Evolutionary conservation across 208 protist species (phyloP).

Genomic region (Trypanosoma vivax): DNA sequence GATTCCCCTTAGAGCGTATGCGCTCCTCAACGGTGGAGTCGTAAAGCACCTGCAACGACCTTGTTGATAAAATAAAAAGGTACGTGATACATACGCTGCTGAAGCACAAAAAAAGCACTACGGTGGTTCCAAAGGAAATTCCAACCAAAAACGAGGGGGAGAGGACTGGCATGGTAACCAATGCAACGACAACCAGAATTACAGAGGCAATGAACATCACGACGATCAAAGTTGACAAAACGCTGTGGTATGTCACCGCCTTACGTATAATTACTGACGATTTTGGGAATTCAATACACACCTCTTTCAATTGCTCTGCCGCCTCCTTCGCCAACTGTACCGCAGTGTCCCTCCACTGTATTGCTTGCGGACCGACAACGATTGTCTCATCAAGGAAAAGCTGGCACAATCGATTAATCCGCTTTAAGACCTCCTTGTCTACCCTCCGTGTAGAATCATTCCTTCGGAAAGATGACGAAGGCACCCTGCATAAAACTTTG

Average conservation of each 20-base stretch:
- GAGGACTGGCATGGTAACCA: conserved; percentile 52
- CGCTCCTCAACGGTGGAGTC: conserved; percentile 37
- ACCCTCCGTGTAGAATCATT: conserved; percentile 4
- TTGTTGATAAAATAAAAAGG: conserved; percentile 34
- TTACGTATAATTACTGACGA: conserved; percentile 36
- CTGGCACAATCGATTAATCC: conserved; percentile 50
- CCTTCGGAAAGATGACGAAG: conserved; percentile 29
- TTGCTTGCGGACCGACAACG: conserved; percentile 49
- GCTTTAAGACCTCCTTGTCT: conserved; percentile 58
- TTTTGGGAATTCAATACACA: conserved; percentile 52
- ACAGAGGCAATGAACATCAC: conserved; percentile 42
- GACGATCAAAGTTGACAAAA: conserved; percentile 33
- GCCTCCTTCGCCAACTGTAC: conserved; percentile 66
- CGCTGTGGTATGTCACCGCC: conserved; percentile 35
- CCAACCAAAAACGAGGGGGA: conserved; percentile 30
- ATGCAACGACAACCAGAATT: conserved; percentile 29
- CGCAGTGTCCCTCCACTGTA: conserved; percentile 67
- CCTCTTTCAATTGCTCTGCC: conserved; percentile 49
- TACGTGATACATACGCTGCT: conserved; percentile 26
- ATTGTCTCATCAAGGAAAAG: conserved; percentile 75
- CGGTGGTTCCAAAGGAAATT: conserved; percentile 35
- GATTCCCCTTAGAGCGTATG: conserved; percentile 18
- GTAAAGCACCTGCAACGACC: conserved; percentile 51
- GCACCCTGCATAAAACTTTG: conserved; percentile 35
- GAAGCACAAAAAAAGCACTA: conserved; percentile 39